Base-by-base conservation (phyloP, 192 early-diverging fungal species). In the Allomyces arbusculus region DNA sequence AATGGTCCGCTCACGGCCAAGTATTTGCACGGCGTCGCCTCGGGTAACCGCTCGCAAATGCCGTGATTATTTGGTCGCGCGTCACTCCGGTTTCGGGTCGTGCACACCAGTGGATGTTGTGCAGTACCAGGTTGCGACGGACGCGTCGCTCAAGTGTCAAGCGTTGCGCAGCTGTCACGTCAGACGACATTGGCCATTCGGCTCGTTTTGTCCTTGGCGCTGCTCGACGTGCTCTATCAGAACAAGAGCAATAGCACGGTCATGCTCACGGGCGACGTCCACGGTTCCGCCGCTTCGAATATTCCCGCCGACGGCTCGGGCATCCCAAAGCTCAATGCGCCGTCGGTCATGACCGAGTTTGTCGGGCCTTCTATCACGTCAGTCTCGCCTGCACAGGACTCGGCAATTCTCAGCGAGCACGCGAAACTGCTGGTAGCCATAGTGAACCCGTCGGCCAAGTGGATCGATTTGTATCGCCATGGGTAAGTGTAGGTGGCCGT, bases 311-410 rank as follows among this genome's bases (percentile, higher is more conserved):
- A 55, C 19, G 19, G 12, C 3, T 55, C 45, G 45, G 45, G 12
- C 66, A 68, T 71, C 67, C 63, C 69, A 55, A 69, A 43, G 3
- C 45, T 50, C 24, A 66, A 65, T 12, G 61, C 24, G 28, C 69
- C 66, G 7, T 77, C 76, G 4, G 67, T 68, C 3, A 26, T 73
- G 23, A 71, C 70, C 61, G 76, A 77, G 64, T 71, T 77, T 62
- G 73, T 77, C 25, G 62, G 66, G 3, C 66, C 76, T 10, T 63
- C 63, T 44, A 69, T 77, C 11, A 68, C 76, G 8, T 67, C 64
- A 20, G 67, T 68, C 12, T 66, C 67, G 20, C 63, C 68, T 3
- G 43, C 65, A 10, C 40, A 62, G 25, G 50, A 65, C 24, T 20
- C 68, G 2, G 64, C 65, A 2, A 43, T 63, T 26, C 64, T 76